These are phyloP conservation scores for apple (Malus domestica) DNA, from an alignment of 306 rosid genomes.

Conservation along the genomic window DNA sequence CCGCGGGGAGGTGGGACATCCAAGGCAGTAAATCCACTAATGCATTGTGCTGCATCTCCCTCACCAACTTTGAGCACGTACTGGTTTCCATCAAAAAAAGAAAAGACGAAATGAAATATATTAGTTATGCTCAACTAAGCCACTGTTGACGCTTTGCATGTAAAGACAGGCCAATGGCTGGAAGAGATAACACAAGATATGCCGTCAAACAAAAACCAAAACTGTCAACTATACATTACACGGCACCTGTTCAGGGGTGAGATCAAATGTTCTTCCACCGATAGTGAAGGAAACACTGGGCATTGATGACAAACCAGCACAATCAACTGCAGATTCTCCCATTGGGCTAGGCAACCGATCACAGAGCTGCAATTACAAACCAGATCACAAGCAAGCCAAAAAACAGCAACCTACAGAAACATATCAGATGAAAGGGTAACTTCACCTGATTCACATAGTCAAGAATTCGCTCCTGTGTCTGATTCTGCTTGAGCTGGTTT, in stretches of 20 bases:
- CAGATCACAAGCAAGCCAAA: constrained; percentile 8
- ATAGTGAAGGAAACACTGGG: constrained; percentile 49
- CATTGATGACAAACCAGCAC: constrained; percentile 47
- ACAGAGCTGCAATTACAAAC: constrained; percentile 44
- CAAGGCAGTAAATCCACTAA: constrained; percentile 55
- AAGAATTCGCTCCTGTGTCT: constrained; percentile 47
- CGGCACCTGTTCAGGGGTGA: constrained; percentile 49
- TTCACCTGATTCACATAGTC: constrained; percentile 51
- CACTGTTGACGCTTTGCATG: not conserved
- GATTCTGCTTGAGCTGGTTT: constrained; percentile 48
- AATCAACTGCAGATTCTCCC: constrained; percentile 66
- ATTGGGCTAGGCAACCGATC: constrained; percentile 62
- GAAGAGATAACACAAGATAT: not conserved
- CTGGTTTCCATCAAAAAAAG: constrained; percentile 21
- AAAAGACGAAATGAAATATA: not conserved
- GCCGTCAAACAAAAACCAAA: not conserved
- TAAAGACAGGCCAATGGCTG: not conserved
- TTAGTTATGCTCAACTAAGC: not conserved
- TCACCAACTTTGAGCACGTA: constrained; percentile 53
- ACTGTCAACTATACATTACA: not conserved
- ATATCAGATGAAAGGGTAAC: not conserved
- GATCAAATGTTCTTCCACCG: constrained; percentile 54
- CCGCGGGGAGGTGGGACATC: constrained; percentile 69
- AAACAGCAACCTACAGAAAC: not conserved
- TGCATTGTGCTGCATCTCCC: constrained; percentile 54